These are phyloP conservation scores for Boletus sp. DNA, from an alignment of 768 basidiomycete species.

Conservation along the genomic window DNA sequence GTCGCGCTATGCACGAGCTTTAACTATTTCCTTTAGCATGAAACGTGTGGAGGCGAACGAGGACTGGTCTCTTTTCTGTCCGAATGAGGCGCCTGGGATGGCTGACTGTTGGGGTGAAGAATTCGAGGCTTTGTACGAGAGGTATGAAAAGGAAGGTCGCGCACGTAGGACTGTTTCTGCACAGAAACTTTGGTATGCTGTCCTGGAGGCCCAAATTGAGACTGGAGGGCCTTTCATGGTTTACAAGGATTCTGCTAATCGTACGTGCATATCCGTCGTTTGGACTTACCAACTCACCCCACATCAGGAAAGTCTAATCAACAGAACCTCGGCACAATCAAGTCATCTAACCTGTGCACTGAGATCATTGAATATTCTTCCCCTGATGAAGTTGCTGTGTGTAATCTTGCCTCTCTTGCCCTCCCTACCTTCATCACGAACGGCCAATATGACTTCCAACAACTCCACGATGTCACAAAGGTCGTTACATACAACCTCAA, in stretches of 20 bases:
- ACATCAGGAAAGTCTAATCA: conserved; percentile 92
- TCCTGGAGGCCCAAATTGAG: conserved; percentile 95
- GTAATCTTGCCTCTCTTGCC: conserved; percentile 96
- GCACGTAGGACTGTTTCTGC: conserved; percentile 83
- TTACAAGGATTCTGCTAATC: conserved; percentile 95
- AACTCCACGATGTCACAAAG: conserved; percentile 90
- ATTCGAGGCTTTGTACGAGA: conserved; percentile 81
- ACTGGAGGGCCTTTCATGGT: conserved; percentile 99
- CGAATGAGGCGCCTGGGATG: conserved; percentile 90
- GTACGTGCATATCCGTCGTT: conserved; percentile 41
- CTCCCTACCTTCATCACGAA: conserved; percentile 86
- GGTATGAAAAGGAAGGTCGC: conserved; percentile 88
- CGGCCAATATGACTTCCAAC: conserved; percentile 89
- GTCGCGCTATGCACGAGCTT: not conserved
- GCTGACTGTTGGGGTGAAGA: conserved; percentile 86
- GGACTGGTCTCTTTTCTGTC: conserved; percentile 97
- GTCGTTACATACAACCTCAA: conserved; percentile 93
- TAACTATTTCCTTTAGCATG: conserved; percentile 57
- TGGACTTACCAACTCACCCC: not conserved
- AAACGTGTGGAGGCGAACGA: conserved; percentile 87
- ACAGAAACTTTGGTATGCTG: conserved; percentile 98
- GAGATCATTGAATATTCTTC: conserved; percentile 99
- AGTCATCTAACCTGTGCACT: conserved; percentile 97
- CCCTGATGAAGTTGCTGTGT: conserved; percentile 96
- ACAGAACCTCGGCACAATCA: conserved; percentile 97